Base-by-base conservation (phyloP, 1,284 basidiomycete species). In the Rhodotorula glutinis region DNA sequence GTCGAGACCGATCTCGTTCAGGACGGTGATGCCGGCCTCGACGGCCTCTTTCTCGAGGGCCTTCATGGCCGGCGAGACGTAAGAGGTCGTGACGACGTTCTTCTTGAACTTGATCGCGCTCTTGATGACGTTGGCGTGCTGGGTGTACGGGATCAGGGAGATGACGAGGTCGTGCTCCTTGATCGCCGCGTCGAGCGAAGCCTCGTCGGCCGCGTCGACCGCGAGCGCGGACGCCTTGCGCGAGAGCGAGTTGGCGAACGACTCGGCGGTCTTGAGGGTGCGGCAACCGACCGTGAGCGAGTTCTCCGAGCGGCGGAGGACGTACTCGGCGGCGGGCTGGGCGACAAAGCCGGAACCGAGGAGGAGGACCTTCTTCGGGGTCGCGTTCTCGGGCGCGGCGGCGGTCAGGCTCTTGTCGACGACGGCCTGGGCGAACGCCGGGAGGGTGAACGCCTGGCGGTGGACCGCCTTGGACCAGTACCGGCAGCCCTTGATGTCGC, bases 1-100 rank as follows among this genome's bases (percentile, higher is more conserved):
- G 80, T 97, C 94, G 41, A 98, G 85, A 71, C 95, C 95, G 75
- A 99, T 93, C 83, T 99, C 95, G 82, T 99, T 99, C 85, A 98
- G 85, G 71, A 97, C 91, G 62, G 93, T 84, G 77, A 98, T 92
- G 25, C 94, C 95, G 2, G 93, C 93, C 72, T 87, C 85, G 81
- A 90, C 89, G 73, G 86, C 91, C 71, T 87, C 88, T 63, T 84
- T 85, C 74, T 98, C 89, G 47, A 98, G 86, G 73, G 86, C 93
- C 69, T 86, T 87, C 86, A 98, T 95, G 21, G 88, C 89, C 53
- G 92, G 91, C 65, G 83, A 84, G 74, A 98, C 87, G 80, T 99
- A 98, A 74, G 89, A 91, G 53, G 96, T 98, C 58, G 96, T 98
- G 74, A 99, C 92, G 63, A 98, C 94, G 79, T 97, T 84, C 54